Percentiles rank a stretch among this genome's conserved stretches.
Conservation (phyloP, 2,329 filamentous ascomycete species). For the Epichloe bromicola region DNA sequence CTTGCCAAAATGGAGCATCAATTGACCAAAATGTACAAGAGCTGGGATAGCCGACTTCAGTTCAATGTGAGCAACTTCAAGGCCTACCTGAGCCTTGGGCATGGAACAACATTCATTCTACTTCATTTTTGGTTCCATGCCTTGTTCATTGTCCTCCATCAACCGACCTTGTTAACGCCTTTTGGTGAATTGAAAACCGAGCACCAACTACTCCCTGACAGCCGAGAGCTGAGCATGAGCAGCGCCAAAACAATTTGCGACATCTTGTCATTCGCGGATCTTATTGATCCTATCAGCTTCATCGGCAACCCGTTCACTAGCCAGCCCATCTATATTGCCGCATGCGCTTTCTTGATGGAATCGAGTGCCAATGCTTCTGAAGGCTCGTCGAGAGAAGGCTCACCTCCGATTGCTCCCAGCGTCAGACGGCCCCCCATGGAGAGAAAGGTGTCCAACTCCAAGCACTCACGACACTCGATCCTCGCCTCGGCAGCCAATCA, state of each 20-base stretch:
- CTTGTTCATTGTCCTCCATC: constrained; percentile 71
- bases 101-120: constrained; percentile 77
- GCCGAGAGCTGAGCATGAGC: constrained; percentile 71
- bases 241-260: constrained; percentile 87
- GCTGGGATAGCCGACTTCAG: constrained; percentile 59
- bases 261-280: constrained; percentile 72
- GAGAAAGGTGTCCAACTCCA: constrained; percentile 15
- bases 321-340: constrained; percentile 84
- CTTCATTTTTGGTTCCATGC: constrained; percentile 86
- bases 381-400: constrained; percentile 42
- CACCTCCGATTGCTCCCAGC: constrained; percentile 25
- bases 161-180: constrained; percentile 68
- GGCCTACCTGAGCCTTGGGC: constrained; percentile 64
- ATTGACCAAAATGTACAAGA: constrained; percentile 59
- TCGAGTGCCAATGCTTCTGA: constrained; percentile 57
- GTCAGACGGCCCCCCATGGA: constrained; percentile 6
- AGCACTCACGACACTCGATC: constrained; percentile 54
- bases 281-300: constrained; percentile 76
- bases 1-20: constrained; percentile 70
- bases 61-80: constrained; percentile 83
- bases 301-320: constrained; percentile 82
- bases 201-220: constrained; percentile 65
- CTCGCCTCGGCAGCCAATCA: constrained; percentile 71
- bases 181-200: constrained; percentile 48
- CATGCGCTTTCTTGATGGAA: constrained; percentile 79